Percentiles rank a stretch among this genome's conserved stretches.
Evolutionary conservation across 257 asterid genomes (phyloP).

Genomic region (Nicotiana attenuata): DNA sequence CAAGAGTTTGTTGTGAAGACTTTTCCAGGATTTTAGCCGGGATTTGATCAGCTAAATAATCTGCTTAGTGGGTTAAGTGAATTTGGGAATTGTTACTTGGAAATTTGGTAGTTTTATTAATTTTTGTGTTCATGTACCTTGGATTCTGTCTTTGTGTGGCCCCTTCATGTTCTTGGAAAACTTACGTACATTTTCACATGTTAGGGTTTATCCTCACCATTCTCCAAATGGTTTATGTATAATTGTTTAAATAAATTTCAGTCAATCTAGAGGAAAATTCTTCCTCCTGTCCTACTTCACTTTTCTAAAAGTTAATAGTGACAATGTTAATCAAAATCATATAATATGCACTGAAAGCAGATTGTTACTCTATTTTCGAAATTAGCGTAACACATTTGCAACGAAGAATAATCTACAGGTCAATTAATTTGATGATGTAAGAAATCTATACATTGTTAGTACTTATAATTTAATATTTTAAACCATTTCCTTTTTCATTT

Average conservation of each 20-base stretch:
- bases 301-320: too few relatives aligned
- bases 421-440: too few relatives aligned
- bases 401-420: too few relatives aligned
- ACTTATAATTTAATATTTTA: too few relatives aligned
- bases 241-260: not conserved
- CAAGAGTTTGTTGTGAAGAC: not conserved
- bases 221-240: not conserved
- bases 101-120: not conserved
- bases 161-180: slow-evolving; percentile 7
- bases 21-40: slow-evolving; percentile 30
- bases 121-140: not conserved
- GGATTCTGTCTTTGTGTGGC: slow-evolving; percentile 5
- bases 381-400: too few relatives aligned
- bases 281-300: too few relatives aligned
- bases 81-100: slow-evolving; percentile 2
- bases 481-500: too few relatives aligned
- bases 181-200: not conserved
- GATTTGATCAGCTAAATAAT: slow-evolving; percentile 25
- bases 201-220: not conserved
- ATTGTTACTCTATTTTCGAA: too few relatives aligned
- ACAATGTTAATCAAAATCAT: too few relatives aligned
- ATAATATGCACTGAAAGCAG: too few relatives aligned
- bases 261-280: not conserved
- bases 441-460: too few relatives aligned
- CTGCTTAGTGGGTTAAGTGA: not conserved